Base-by-base conservation (phyloP, 2,329 filamentous ascomycete genomes). In the Grosmannia clavigera region DNA sequence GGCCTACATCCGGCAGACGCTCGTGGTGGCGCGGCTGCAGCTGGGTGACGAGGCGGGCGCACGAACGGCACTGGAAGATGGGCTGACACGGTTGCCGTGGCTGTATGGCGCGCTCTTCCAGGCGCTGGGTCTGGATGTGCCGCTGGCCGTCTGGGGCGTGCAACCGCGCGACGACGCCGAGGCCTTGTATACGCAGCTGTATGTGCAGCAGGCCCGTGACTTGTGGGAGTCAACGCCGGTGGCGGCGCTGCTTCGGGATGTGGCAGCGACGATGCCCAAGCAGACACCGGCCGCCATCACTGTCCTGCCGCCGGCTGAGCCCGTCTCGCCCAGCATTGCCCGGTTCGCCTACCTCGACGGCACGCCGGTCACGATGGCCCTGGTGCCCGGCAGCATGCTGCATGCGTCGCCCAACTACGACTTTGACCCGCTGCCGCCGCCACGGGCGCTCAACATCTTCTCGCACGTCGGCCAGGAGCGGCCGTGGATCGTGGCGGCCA, bases 151-250 rank as follows among this genome's bases (percentile, higher is more conserved):
- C 38, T 97, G 94, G 92, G 92, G 89, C 58, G 81, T 85, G 62
- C 79, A 83, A 67, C 82, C 88, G 5, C 79, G 85, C 0, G 81
- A 83, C 35, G 76, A 81, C 14, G 78, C 84, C 54, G 81, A 90
- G 65, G 78, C 82, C 60, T 80, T 96, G 46, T 82, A 90, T 67
- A 83, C 84, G 5, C 83, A 87, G 67, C 78, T 95, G 2, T 96
- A 96, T 68, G 79, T 90, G 33, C 78, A 83, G 60, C 83, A 87
- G 53, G 81, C 87, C 5, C 92, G 91, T 68, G 88, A 92, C 66
- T 75, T 95, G 3, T 96, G 92, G 92, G 91, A 91, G 69, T 90
- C 85, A 4, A 80, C 87, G 0, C 85, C 90, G 67, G 83, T 82
- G 16, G 84, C 80, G 3, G 74, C 77, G 5, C 73, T 96, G 9